Evolutionary conservation across 2,329 filamentous ascomycete species (phyloP).

Genomic region (Colletotrichum theobromicola): DNA sequence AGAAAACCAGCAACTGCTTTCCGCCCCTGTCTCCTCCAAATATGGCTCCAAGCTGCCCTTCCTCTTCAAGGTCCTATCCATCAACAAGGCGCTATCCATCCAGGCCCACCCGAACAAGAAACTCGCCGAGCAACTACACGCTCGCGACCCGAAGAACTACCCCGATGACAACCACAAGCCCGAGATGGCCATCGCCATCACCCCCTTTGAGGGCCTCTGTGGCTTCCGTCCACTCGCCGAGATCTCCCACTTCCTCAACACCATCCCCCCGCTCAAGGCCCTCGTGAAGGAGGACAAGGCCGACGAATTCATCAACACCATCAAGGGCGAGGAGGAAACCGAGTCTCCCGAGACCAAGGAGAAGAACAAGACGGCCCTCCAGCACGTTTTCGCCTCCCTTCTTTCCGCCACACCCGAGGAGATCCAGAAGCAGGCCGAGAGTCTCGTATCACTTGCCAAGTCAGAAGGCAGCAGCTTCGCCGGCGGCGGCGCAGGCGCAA

Average conservation of each 20-base stretch:
- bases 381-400: constrained; percentile 75
- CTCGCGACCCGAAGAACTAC: constrained; percentile 89
- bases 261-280: constrained; percentile 59
- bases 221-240: constrained; percentile 90
- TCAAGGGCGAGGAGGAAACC: constrained; percentile 47
- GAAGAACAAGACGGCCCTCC: constrained; percentile 79
- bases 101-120: constrained; percentile 97
- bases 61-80: constrained; percentile 96
- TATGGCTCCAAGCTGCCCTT: constrained; percentile 90
- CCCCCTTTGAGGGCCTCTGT: constrained; percentile 93
- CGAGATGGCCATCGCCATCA: constrained; percentile 98
- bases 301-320: constrained; percentile 55
- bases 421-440: constrained; percentile 67
- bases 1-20: constrained; percentile 85
- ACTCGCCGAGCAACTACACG: constrained; percentile 84
- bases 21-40: constrained; percentile 71
- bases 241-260: constrained; percentile 81
- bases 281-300: constrained; percentile 72
- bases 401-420: constrained; percentile 75
- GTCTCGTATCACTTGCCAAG: constrained; percentile 74
- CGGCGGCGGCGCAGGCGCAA: constrained; percentile 67
- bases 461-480: constrained; percentile 76
- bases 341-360: constrained; percentile 70
- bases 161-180: constrained; percentile 99
- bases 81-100: constrained; percentile 94